Percentiles rank a stretch among this genome's conserved stretches.
These are phyloP conservation scores for Penicillium angulare DNA, from an alignment of 495 filamentous ascomycete species.

Conservation along the genomic window DNA sequence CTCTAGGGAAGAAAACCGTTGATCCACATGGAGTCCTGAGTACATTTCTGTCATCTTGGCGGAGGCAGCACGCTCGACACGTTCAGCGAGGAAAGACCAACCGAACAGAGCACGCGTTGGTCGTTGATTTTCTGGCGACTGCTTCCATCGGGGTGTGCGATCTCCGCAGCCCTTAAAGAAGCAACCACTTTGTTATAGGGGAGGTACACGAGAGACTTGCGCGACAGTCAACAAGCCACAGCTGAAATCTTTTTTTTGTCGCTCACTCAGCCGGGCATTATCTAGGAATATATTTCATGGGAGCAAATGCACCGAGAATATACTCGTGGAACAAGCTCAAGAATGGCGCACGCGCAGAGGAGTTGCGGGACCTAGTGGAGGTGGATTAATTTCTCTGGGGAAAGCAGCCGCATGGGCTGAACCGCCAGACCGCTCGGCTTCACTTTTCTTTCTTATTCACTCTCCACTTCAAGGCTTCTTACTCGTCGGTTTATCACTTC, in stretches of 20 bases:
- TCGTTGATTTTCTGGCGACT: constrained; percentile 17
- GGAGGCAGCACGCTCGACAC: not conserved
- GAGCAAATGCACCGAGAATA: not conserved
- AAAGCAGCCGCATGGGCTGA: constrained; percentile 16
- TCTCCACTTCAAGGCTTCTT: not conserved
- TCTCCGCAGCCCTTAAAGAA: not conserved
- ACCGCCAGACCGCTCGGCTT: constrained; percentile 26
- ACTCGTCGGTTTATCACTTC: not conserved
- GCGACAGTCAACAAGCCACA: constrained; percentile 6
- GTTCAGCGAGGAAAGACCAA: constrained; percentile 3
- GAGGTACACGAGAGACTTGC: constrained; percentile 13
- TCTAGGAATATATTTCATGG: constrained; percentile 5
- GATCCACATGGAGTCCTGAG: constrained; percentile 46
- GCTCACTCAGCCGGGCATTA: constrained; percentile 8
- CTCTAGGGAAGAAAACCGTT: constrained; percentile 43
- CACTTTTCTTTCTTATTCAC: constrained; percentile 15
- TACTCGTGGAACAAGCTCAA: not conserved
- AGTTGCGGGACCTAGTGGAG: not conserved
- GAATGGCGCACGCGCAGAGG: not conserved
- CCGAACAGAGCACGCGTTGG: constrained; percentile 19
- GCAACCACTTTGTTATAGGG: not conserved
- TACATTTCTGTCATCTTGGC: constrained; percentile 43
- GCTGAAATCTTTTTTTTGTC: not conserved
- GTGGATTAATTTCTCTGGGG: constrained; percentile 12
- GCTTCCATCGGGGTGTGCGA: constrained; percentile 19